Evolutionary conservation across 108 stramenopile genomes (phyloP), one percentile per base, ranked within the genome.

Genomic region (Discostella stelligeroides): DNA sequence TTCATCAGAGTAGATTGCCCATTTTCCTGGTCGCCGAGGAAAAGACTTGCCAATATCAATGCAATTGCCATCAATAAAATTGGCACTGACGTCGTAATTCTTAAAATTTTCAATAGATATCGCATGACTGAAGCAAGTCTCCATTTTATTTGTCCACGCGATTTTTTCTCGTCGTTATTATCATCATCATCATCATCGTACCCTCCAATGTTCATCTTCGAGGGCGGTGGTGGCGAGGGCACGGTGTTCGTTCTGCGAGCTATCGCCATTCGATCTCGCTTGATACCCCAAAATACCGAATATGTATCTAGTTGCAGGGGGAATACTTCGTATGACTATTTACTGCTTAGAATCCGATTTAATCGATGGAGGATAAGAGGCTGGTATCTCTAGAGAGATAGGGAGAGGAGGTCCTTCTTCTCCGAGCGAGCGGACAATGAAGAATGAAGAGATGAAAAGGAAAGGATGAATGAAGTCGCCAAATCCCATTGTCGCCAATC

Each of bases 1-100:
- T 70, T 59, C 42, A 46, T 60, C 45, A 60, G 1, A 48, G 38
- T 60, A 24, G 68, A 70, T 38, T 46, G 15, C 18, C 8, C 53
- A 54, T 54, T 28, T 0, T 41, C 34, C 37, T 41, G 17, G 25
- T 28, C n/a, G 8, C 57, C 18, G 18, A 37, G 11, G 5, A 58
- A 37, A 39, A 40, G 18, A 40, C 57, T 40, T 39, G 39, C 57
- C 57, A 58, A 15, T 20, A 58, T 58, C 14, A 37, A 41, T 37
- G n/a, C 57, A n/a, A 21, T 20, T 0, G 57, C 34, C 57, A 58
- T 4, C 39, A 37, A 20, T 37, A n/a, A n/a, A 20, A 58, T n/a
- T 39, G 57, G 18, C 15, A 21, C 1, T 2, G 57, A 37, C 8
- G 57, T 58, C 12, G 18, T 6, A 9, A 58, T 40, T 38, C 37